Evolutionary conservation across 768 basidiomycete species (phyloP).

Genomic region (Naganishia antarctica): DNA sequence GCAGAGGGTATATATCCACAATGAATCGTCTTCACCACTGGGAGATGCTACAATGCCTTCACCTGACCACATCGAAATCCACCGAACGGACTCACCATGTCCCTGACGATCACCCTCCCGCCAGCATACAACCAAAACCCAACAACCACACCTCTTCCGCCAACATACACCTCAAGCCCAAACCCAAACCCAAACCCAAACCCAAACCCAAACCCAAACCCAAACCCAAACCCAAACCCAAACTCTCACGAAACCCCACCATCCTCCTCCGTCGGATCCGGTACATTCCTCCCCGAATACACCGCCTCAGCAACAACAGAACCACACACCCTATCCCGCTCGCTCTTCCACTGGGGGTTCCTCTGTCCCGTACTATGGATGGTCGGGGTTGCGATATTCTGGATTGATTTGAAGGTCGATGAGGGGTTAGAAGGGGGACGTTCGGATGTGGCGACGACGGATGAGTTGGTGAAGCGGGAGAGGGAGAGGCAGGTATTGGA

Average conservation of each 20-base stretch:
- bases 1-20: no score
- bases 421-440: slow-evolving; percentile 5
- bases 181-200: background rate
- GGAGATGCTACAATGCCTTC: no score
- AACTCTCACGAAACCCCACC: slow-evolving; percentile 4
- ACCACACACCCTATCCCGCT: slow-evolving; percentile 21
- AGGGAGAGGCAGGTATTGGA: slow-evolving; percentile 21
- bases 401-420: slow-evolving; percentile 20
- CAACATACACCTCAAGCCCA: slow-evolving; percentile 10
- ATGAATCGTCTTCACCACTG: no score
- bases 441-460: background rate
- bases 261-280: background rate
- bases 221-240: background rate
- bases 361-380: slow-evolving; percentile 22
- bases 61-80: no score
- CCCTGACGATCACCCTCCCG: background rate
- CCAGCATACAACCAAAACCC: background rate
- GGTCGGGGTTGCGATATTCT: background rate
- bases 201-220: background rate
- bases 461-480: slow-evolving; percentile 19
- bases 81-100: background rate
- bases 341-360: slow-evolving; percentile 18
- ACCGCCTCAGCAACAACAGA: background rate
- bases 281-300: slow-evolving; percentile 8
- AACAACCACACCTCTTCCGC: background rate